A percentile compares a stretch with the other conserved stretches of the same genome.
These are phyloP conservation scores for Trifolium pratense DNA, from an alignment of 306 rosid species.

Conservation along the genomic window DNA sequence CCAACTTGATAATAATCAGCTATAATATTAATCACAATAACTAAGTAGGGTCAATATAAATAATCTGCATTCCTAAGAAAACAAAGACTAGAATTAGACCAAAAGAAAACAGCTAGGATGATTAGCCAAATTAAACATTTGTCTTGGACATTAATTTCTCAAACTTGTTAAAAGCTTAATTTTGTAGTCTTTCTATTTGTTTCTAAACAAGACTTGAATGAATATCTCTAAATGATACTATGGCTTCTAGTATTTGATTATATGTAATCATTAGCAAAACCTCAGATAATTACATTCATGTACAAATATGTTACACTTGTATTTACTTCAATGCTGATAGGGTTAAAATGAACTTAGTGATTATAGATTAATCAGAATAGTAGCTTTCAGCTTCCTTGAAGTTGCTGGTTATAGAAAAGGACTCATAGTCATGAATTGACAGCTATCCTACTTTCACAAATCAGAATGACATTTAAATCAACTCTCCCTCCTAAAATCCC, in stretches of 20 bases:
- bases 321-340: constrained; percentile 15
- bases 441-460: background rate
- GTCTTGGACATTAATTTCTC: constrained; percentile 10
- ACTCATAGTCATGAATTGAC: constrained; percentile 26
- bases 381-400: constrained; percentile 43
- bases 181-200: background rate
- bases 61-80: constrained; percentile 10
- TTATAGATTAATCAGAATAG: constrained; percentile 28
- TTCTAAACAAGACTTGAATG: background rate
- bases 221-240: background rate
- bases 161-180: background rate
- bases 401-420: constrained; percentile 24
- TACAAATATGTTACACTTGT: constrained; percentile 16
- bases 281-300: constrained; percentile 12
- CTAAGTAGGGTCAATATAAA: constrained; percentile 32
- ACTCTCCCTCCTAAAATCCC: background rate
- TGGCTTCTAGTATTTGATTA: background rate
- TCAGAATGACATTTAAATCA: background rate
- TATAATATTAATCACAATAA: constrained; percentile 26
- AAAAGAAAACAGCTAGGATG: background rate
- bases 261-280: constrained; percentile 26
- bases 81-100: constrained; percentile 8
- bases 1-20: constrained; percentile 34
- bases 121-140: constrained; percentile 27
- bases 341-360: constrained; percentile 27